phyloP scores from a whole-genome alignment of 805 yeast genomes.

The Candida gorgasii region DNA sequence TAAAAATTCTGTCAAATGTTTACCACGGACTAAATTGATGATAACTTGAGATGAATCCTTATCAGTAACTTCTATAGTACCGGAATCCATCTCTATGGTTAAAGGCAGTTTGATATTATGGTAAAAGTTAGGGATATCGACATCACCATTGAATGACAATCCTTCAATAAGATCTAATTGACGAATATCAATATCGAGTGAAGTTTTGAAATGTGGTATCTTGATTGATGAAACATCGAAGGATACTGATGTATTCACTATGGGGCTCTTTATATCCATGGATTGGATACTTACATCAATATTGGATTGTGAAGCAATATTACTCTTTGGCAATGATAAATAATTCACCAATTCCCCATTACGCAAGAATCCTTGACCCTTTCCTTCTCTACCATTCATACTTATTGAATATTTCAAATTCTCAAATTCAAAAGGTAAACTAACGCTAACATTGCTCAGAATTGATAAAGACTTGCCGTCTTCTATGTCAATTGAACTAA shows the following conservation, averaged over 20 bases:
- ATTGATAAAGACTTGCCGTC: background rate
- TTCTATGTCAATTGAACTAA: background rate
- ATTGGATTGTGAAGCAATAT: background rate
- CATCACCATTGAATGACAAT: background rate
- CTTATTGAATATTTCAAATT: slow-evolving; percentile 3
- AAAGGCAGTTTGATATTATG: background rate
- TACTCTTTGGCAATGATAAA: background rate
- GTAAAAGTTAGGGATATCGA: slow-evolving; percentile 1
- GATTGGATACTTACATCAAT: background rate
- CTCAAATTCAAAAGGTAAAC: slow-evolving; percentile 1
- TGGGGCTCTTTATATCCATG: slow-evolving; percentile 1
- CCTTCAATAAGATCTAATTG: slow-evolving; percentile 19
- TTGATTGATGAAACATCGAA: background rate
- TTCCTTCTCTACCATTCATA: background rate
- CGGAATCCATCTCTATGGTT: background rate
- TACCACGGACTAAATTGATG: background rate
- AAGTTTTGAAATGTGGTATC: background rate
- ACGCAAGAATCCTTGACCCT: background rate
- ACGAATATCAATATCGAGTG: slow-evolving; percentile 18
- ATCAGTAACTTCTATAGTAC: slow-evolving; percentile 8
- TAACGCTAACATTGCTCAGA: background rate
- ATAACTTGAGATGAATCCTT: background rate
- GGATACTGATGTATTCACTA: slow-evolving; percentile 2
- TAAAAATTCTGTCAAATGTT: slow-evolving; percentile 1
- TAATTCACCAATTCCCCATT: background rate